Evolutionary conservation across 495 filamentous ascomycete species (phyloP).

Genomic region (Xylaria longipes): DNA sequence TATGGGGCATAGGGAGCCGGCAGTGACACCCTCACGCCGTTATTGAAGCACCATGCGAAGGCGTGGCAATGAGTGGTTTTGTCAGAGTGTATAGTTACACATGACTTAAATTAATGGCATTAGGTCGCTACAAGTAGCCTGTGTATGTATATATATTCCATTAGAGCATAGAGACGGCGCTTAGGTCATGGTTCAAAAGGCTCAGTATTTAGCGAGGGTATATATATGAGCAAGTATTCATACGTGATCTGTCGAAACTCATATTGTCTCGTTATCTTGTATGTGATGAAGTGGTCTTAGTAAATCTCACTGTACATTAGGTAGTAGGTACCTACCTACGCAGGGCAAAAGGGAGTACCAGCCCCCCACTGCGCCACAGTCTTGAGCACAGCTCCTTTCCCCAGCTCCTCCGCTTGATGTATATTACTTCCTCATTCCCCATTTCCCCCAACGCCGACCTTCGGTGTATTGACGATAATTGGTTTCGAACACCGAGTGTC

Average conservation of each 20-base stretch:
- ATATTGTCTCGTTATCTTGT: not conserved
- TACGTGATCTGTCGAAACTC: not conserved
- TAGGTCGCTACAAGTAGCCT: not conserved
- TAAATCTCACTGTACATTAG: not conserved
- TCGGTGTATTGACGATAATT: conserved; percentile 11
- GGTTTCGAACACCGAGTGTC: not conserved
- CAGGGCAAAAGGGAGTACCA: not conserved
- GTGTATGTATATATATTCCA: conserved; percentile 15
- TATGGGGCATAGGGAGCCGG: not conserved
- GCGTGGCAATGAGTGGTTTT: no score
- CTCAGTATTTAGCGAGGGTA: not conserved
- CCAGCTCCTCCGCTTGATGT: not conserved
- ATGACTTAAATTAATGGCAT: not conserved
- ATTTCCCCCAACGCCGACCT: conserved; percentile 3
- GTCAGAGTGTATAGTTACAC: not conserved
- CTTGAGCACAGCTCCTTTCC: not conserved
- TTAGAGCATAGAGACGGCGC: conserved; percentile 21
- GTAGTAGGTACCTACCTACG: no score
- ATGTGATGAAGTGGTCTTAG: not conserved
- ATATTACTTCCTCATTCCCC: not conserved
- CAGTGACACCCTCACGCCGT: not conserved
- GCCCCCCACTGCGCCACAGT: conserved; percentile 3
- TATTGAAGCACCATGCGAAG: not conserved
- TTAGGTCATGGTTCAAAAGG: not conserved
- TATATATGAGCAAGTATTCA: not conserved